Base-by-base conservation (phyloP, 768 basidiomycete genomes). In the Ramaria rubella region DNA sequence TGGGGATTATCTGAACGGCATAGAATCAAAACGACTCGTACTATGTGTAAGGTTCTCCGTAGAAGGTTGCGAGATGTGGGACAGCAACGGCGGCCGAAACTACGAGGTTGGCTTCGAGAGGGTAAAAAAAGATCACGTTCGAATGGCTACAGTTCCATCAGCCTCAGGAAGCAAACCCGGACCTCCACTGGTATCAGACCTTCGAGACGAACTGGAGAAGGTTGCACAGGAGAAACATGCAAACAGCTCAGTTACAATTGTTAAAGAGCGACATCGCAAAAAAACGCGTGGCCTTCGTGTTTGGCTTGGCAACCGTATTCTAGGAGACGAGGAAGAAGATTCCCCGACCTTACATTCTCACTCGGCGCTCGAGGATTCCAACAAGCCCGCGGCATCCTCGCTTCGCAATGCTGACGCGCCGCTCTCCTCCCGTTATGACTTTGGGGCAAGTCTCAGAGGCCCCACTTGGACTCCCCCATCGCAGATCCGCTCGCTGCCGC, bases 21-120 rank as follows among this genome's bases (percentile, higher is more conserved):
- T 38, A 75, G 84, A 34, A 85, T 88, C 61, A 72, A 93, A 91
- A 77, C 86, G 82, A 24, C 75, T 99, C 64, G 77, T 83, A 60
- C 67, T 96, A 44, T 91, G 90, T 2, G 70, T 97, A 45, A 75
- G 90, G 53, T 93, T 87, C 63, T 69, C 73, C 12, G 81, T 85
- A 24, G 81, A 72, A 4, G 88, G 87, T 0, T 71, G 75, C 61
- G 94, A 97, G 68, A 79, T 87, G 57, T 97, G 95, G 95, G 95
- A 98, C 69, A 94, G 90, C 73, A 95, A 96, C 66, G 67, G 63
- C 24, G 85, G 86, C 1, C 67, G 75, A 53, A 90, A 98, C 67
- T 97, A 95, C 69, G 73, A 81, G 46, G 80, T 89, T 54, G 80
- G 76, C 55, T 94, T 97, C 65, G 70, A 69, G 54, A 72, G 73